Evolutionary conservation across 2,329 filamentous ascomycete genomes (phyloP), one percentile per base, ranked within the genome.

Genomic region (Lomentospora prolificans): DNA sequence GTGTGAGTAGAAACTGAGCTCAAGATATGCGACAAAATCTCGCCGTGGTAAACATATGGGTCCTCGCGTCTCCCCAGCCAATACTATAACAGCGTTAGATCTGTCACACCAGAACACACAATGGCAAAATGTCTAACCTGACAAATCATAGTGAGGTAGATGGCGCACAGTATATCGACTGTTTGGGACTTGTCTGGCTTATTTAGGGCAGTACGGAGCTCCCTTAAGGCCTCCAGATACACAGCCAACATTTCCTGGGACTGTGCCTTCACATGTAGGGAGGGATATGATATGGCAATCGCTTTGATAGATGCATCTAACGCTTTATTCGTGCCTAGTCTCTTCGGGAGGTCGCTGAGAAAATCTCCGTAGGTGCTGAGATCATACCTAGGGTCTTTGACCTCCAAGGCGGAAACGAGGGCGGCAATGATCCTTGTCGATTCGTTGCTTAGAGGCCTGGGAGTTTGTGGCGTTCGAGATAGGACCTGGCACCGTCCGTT

Each of bases 301-400:
- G 66, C 65, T 25, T 64, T 64, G 3, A 66, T 64, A 0, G 69
- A 61, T 0, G 70, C 67, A 58, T 78, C 75, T 0, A 79, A 64
- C 2, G 75, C 75, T 51, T 68, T 65, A 46, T 74, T 78, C 10
- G 58, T 64, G 0, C 75, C 77, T 1, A 79, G 59, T 0, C 74
- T 70, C 30, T 62, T 61, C 0, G 76, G 76, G 1, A 79, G 63
- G 19, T 74, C 66, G 1, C 64, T 63, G 10, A 79, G 61, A 58
- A 75, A 79, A 0, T 62, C 60, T 0, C 76, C 76, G 57, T 76
- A 79, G 10, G 71, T 73, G 41, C 65, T 65, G 6, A 79, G 60
- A 44, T 77, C 75, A 58, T 74, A 78, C n/a, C 72, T 66, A 17
- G 75, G 64, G 48, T 78, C 73, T 0, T 67, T 70, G 3, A 72